These are phyloP conservation scores for Carnegiea gigantea DNA, from an alignment of 179 eudicot genomes.

Conservation along the genomic window DNA sequence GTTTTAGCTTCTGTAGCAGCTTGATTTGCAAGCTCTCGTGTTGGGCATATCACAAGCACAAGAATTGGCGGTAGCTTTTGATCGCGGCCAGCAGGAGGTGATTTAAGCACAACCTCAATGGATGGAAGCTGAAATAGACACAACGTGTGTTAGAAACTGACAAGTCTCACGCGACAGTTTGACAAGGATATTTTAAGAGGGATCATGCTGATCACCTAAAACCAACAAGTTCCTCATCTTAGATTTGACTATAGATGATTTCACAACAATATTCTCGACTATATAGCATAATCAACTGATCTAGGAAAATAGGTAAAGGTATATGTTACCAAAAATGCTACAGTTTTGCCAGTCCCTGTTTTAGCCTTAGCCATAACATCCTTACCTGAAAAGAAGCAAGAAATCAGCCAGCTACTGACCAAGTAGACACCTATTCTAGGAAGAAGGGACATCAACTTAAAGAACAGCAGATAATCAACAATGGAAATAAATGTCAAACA, in stretches of 20 bases:
- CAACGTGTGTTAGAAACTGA: constrained; percentile 1
- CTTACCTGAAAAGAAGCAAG: constrained; percentile 53
- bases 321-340: constrained; percentile 82
- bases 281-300: not conserved
- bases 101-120: constrained; percentile 65
- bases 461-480: not conserved
- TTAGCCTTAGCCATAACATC: constrained; percentile 96
- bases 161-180: not conserved
- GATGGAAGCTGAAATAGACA: constrained; percentile 86
- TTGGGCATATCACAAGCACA: constrained; percentile 94
- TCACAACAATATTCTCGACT: not conserved
- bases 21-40: constrained; percentile 93
- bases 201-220: not conserved
- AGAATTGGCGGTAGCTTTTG: constrained; percentile 70
- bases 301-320: constrained; percentile 16
- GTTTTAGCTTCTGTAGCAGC: constrained; percentile 85
- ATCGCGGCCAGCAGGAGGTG: constrained; percentile 60
- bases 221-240: not conserved
- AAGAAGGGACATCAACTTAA: not conserved
- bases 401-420: constrained; percentile 2
- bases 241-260: not conserved
- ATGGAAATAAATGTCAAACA: not conserved
- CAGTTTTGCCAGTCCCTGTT: constrained; percentile 98
- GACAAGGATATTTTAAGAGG: not conserved
- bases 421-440: not conserved